Conservation (phyloP, 2,329 filamentous ascomycete genomes). For the Sclerotinia minor region DNA sequence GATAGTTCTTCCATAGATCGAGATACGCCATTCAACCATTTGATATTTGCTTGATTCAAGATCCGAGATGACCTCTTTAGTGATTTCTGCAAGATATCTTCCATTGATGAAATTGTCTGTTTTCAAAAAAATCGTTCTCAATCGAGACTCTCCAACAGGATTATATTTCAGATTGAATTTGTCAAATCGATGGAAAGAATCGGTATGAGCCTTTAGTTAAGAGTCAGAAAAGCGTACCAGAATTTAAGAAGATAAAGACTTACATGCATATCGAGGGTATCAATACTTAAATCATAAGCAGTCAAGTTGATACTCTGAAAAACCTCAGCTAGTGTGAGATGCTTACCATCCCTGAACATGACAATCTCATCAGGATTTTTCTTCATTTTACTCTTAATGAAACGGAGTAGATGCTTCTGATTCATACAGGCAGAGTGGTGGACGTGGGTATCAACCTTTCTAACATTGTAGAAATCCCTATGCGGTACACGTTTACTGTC, state of each 20-base stretch:
- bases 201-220: slow-evolving; percentile 73
- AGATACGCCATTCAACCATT: slow-evolving; percentile 99
- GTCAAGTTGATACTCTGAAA: slow-evolving; percentile 98
- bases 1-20: slow-evolving; percentile 87
- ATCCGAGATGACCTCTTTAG: slow-evolving; percentile 95
- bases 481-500: slow-evolving; percentile 98
- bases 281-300: slow-evolving; percentile 95
- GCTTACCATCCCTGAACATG: slow-evolving; percentile 85
- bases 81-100: slow-evolving; percentile 94
- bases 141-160: slow-evolving; percentile 88
- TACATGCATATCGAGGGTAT: slow-evolving; percentile 98
- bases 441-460: slow-evolving; percentile 98
- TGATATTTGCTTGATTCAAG: slow-evolving; percentile 99
- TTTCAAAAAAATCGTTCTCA: slow-evolving; percentile 98
- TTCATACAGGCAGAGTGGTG: slow-evolving; percentile 99
- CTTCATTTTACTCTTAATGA: slow-evolving; percentile 99
- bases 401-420: slow-evolving; percentile 94
- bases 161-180: slow-evolving; percentile 99
- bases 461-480: slow-evolving; percentile 97
- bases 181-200: slow-evolving; percentile 98
- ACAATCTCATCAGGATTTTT: slow-evolving; percentile 94
- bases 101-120: slow-evolving; percentile 98
- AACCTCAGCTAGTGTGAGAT: slow-evolving; percentile 87
- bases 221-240: slow-evolving; percentile 26
- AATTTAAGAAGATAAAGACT: slow-evolving; percentile 42